Base-by-base conservation (phyloP, 2,329 filamentous ascomycete species). In the Aspergillus uvarum region DNA sequence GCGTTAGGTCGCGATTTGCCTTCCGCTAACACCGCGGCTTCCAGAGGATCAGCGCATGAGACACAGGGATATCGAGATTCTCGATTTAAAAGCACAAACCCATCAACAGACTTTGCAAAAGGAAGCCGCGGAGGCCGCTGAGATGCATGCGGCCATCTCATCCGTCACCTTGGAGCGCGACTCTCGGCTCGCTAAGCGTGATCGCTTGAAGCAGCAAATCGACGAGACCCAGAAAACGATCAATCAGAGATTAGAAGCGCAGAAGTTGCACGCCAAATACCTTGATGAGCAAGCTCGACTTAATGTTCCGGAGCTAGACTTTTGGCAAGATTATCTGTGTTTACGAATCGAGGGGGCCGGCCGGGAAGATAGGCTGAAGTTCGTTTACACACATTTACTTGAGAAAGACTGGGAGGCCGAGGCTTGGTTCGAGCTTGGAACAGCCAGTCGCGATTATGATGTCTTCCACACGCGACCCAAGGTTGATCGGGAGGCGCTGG, bases 261-360 rank as follows among this genome's bases (percentile, higher is more conserved):
- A 82, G 64, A 76, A 76, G 54, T 71, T 72, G 12, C 79, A 82
- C 73, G 87, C 90, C 51, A 84, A 86, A 63, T 87, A 91, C 67
- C 82, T 96, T 42, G 91, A 96, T 69, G 85, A 89, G 2, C 94
- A 98, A 78, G 86, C 90, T 56, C 86, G 92, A 35, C 90, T 94
- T 77, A 98, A 99, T 76, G 85, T 91, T 48, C 95, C 95, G 0
- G 95, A 99, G 79, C 83, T 99, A 50, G 90, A 93, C 67, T 98
- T 98, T 74, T 99, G 95, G 95, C 90, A 96, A 74, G 89, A 89
- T 57, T 95, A 94, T 73, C 81, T 99, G 61, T 93, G 94, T 60
- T 76, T 98, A 72, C 83, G 89, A 62, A 96, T 99, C 71, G 94
- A 98, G 72, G 94, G 94, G 1, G 90, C 91, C 0, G 93, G 91